These are phyloP conservation scores for Raphanus raphanistrum DNA, from an alignment of 345 rosid species.

Conservation along the genomic window DNA sequence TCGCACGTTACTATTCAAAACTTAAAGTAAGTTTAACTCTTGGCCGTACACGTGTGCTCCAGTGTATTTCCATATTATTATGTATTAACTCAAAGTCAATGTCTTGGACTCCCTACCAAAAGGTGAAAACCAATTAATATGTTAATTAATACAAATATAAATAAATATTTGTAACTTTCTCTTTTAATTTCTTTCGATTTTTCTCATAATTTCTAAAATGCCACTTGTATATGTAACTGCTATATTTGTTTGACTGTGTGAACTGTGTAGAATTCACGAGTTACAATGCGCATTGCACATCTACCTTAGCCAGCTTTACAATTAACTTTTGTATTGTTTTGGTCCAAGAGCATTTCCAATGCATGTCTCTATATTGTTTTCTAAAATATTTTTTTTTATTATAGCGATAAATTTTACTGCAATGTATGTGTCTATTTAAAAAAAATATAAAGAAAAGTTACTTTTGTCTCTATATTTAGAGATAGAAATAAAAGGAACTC, in stretches of 20 bases:
- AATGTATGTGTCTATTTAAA: too few relatives aligned
- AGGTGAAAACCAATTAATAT: slow-evolving; percentile 2
- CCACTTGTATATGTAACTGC: slow-evolving; percentile 4
- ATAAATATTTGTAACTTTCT: not conserved
- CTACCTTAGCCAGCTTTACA: not conserved
- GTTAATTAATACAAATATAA: not conserved
- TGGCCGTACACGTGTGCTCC: too few relatives aligned
- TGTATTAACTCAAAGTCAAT: not conserved
- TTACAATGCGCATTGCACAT: not conserved
- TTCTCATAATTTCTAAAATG: not conserved
- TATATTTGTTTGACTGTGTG: not conserved
- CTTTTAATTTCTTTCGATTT: not conserved
- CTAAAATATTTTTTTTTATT: too few relatives aligned
- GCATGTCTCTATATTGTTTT: too few relatives aligned
- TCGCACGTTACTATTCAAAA: too few relatives aligned
- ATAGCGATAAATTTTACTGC: too few relatives aligned
- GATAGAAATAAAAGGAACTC: too few relatives aligned
- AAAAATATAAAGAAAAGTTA: too few relatives aligned
- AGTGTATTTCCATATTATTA: not conserved
- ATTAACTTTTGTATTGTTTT: slow-evolving; percentile 10
- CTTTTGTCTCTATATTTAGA: too few relatives aligned
- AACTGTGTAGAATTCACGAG: slow-evolving; percentile 3
- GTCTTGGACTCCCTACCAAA: not conserved
- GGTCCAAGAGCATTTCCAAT: not conserved
- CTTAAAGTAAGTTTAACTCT: too few relatives aligned